Conservation (phyloP, 2,329 filamentous ascomycete genomes). For the Boeremia exigua region DNA sequence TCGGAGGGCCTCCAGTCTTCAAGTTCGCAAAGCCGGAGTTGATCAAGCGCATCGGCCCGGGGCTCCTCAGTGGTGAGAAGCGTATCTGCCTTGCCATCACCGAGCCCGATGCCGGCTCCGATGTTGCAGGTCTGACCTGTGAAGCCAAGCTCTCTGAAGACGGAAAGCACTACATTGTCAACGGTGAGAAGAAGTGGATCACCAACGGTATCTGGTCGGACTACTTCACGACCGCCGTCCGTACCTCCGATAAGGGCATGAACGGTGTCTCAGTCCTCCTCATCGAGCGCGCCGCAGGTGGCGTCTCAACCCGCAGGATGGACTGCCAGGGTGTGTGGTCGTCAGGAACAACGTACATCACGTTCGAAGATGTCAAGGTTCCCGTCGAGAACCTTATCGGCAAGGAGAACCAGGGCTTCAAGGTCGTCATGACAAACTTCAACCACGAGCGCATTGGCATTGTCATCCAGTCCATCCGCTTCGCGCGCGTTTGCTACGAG, state of each 20-base stretch:
- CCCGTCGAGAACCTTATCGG: constrained; percentile 98
- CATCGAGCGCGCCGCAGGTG: constrained; percentile 83
- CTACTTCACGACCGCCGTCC: constrained; percentile 96
- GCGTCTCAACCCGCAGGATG: constrained; percentile 93
- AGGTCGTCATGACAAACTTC: constrained; percentile 99
- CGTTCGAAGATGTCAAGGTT: constrained; percentile 98
- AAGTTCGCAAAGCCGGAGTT: constrained; percentile 89
- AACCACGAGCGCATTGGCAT: constrained; percentile 99
- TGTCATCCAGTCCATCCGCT: constrained; percentile 95
- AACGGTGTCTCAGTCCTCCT: constrained; percentile 89
- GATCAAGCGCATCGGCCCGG: constrained; percentile 85
- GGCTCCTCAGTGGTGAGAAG: constrained; percentile 90
- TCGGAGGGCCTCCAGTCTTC: constrained; percentile 87
- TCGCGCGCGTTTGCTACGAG: constrained; percentile 95
- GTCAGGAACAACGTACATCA: constrained; percentile 94
- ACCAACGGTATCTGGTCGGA: constrained; percentile 97
- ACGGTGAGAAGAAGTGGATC: constrained; percentile 99
- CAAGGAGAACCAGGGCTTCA: constrained; percentile 98
- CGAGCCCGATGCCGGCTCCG: constrained; percentile 86
- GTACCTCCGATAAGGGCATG: constrained; percentile 89
- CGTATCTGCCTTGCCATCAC: constrained; percentile 97
- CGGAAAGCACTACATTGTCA: constrained; percentile 99
- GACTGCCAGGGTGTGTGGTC: constrained; percentile 93
- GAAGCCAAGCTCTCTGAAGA: constrained; percentile 95
- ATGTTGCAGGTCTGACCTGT: constrained; percentile 94